These are phyloP conservation scores for Eimeria acervulina DNA, from an alignment of 169 alveolate genomes.

Conservation along the genomic window DNA sequence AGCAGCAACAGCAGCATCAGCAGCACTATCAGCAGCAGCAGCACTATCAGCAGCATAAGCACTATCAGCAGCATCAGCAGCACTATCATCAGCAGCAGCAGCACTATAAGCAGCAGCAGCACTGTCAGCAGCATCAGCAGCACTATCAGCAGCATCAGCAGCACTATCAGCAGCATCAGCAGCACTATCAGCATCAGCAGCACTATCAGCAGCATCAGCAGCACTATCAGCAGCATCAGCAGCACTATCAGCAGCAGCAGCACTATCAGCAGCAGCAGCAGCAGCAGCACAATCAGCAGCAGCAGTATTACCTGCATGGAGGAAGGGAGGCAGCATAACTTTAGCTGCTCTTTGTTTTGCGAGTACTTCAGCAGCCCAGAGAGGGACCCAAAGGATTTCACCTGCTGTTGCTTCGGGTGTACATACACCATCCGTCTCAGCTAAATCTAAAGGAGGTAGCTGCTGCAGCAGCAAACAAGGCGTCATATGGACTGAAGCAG, in stretches of 20 bases:
- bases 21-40: too few relatives aligned
- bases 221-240: too few relatives aligned
- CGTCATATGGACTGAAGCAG: constrained; percentile 23
- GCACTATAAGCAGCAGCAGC: too few relatives aligned
- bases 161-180: too few relatives aligned
- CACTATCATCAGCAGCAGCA: too few relatives aligned
- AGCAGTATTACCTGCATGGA: constrained; percentile 59
- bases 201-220: too few relatives aligned
- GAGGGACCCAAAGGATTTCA: constrained; percentile 49
- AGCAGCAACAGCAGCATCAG: too few relatives aligned
- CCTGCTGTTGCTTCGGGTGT: constrained; percentile 42
- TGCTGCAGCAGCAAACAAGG: constrained; percentile 43
- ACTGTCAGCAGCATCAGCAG: too few relatives aligned
- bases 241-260: constrained; percentile 6
- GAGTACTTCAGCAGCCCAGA: constrained; percentile 77
- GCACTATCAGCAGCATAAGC: too few relatives aligned
- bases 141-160: too few relatives aligned
- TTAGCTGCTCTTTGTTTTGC: constrained; percentile 1
- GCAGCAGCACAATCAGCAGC: constrained; percentile 41
- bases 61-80: too few relatives aligned
- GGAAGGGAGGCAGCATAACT: constrained; percentile 49
- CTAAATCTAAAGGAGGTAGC: constrained; percentile 62
- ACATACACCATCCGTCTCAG: constrained; percentile 45
- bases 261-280: constrained; percentile 41
- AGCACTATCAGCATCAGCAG: too few relatives aligned